A percentile compares a stretch with the other conserved stretches of the same genome.
These are phyloP conservation scores for Keqinozyma sinolaborantium DNA, from an alignment of 1,139 yeast species.

Conservation along the genomic window DNA sequence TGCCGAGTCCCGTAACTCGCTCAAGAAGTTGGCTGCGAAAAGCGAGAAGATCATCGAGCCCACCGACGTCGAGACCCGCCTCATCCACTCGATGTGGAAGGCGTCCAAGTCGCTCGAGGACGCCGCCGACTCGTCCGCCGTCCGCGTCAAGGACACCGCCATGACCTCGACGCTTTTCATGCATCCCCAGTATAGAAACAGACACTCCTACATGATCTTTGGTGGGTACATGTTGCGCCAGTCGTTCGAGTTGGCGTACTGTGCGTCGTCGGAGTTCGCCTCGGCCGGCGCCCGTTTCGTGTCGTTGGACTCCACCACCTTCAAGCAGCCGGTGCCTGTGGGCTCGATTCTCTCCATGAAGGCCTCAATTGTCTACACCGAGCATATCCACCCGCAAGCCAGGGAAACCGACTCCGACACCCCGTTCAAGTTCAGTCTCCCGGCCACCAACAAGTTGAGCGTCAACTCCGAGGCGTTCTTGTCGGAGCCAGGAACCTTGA, in stretches of 20 bases:
- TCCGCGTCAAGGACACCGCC: slow-evolving; percentile 68
- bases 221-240: slow-evolving; percentile 92
- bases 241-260: slow-evolving; percentile 88
- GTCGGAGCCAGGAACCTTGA: slow-evolving; percentile 77
- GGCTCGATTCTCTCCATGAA: slow-evolving; percentile 82
- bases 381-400: slow-evolving; percentile 46
- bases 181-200: slow-evolving; percentile 95
- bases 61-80: slow-evolving; percentile 61
- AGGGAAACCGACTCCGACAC: slow-evolving; percentile 30
- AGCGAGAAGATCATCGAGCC: slow-evolving; percentile 65
- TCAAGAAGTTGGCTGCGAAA: slow-evolving; percentile 74
- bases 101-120: slow-evolving; percentile 46
- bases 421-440: slow-evolving; percentile 48
- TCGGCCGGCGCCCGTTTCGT: slow-evolving; percentile 83
- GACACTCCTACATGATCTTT: slow-evolving; percentile 91
- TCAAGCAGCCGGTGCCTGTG: slow-evolving; percentile 92
- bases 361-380: slow-evolving; percentile 82
- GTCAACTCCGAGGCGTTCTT: slow-evolving; percentile 56
- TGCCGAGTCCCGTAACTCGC: slow-evolving; percentile 86
- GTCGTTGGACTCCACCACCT: slow-evolving; percentile 85
- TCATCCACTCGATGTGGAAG: slow-evolving; percentile 77
- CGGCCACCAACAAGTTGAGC: slow-evolving; percentile 55
- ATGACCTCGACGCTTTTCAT: slow-evolving; percentile 76
- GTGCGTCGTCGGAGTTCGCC: slow-evolving; percentile 86
- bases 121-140: slow-evolving; percentile 35